Evolutionary conservation across 345 rosid genomes (phyloP), one percentile per base, ranked within the genome.

Genomic region (Pugionium cornutum): DNA sequence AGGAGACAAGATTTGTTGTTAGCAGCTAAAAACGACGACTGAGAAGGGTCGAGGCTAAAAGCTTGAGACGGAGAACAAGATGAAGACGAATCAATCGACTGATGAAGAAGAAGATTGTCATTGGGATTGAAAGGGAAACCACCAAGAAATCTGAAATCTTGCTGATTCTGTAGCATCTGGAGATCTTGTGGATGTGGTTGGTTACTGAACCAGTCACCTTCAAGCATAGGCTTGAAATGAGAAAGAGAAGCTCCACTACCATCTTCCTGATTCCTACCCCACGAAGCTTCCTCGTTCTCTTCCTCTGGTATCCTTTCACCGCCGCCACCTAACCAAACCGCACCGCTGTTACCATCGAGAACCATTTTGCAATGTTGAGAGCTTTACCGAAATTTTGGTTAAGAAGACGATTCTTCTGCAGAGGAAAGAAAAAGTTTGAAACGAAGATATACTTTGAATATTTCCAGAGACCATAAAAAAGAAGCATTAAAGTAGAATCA

Each of bases 11-110:
- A 66, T 41, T 81, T 70, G 53, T 35, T 80, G 64, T 44, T 82
- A 1, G 75, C 8, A 3, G 69, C 3, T 43, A 64, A 64, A 30
- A 70, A 71, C n/a, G 61, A 66, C 32, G 83, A 84, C 78, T 18
- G 18, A 18, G 18, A 18, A 18, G 18, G 18, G 18, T 84, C 83
- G 29, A 84, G 83, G 69, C 53, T 53, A 64, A 83, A 81, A 18
- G 84, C 75, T 43, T 77, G 87, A 6, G 95, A 82, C 1, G 91
- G 92, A 62, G 92, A 83, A 47, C 85, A 86, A 51, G 87, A 83
- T 48, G 89, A 78, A 30, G 92, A 86, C 0, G 92, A 80, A 75
- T 88, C 89, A 27, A 88, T 56, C 0, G 78, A 74, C 18, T 81
- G 88, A 1, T 76, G 83, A 69, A 79, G 83, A 54, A 79, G 76